Evolutionary conservation across 352 stramenopile species (phyloP), one percentile per base, ranked within the genome.

Genomic region (Phytophthora sojae): DNA sequence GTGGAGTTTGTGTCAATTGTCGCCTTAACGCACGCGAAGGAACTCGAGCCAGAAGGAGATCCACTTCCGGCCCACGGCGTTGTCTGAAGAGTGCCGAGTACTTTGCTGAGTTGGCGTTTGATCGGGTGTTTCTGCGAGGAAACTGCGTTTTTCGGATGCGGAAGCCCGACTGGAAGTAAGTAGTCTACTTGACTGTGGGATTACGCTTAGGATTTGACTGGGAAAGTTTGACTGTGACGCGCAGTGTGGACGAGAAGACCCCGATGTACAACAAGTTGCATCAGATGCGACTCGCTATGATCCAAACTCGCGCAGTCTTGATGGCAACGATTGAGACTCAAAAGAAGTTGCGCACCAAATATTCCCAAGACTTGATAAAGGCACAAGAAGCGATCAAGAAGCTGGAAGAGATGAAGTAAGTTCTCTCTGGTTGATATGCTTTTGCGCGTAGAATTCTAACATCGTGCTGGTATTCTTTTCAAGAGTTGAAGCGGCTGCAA

Each of bases 1-100:
- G 85, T 39, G 83, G 82, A 6, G 57, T 78, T 51, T 91, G 85
- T 69, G 63, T 83, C 53, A 91, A 90, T 61, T 93, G 85, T 39
- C 80, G 75, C 11, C 65, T 93, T n/a, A 91, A 91, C 57, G 63
- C 75, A 21, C 50, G 75, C 0, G 71, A 74, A 53, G 56, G 39
- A 30, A 45, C 58, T 49, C 75, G 67, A 35, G 23, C 55, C 2
- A 67, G 59, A 62, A 73, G 5, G 50, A 75, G 25, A 39, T 69
- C 37, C 6, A 32, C 29, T 26, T 69, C 21, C 11, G 55, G 17
- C 8, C 47, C 54, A 32, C 75, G 82, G 8, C 67, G 78, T 8
- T 93, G 85, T 70, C 64, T 91, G 15, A 81, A 83, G 26, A 85
- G 79, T 57, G 77, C 80, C n/a, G 74, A 80, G 35, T 77, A 75